phyloP scores from a whole-genome alignment of 169 alveolate genomes.

The Plasmodium yoelii region DNA sequence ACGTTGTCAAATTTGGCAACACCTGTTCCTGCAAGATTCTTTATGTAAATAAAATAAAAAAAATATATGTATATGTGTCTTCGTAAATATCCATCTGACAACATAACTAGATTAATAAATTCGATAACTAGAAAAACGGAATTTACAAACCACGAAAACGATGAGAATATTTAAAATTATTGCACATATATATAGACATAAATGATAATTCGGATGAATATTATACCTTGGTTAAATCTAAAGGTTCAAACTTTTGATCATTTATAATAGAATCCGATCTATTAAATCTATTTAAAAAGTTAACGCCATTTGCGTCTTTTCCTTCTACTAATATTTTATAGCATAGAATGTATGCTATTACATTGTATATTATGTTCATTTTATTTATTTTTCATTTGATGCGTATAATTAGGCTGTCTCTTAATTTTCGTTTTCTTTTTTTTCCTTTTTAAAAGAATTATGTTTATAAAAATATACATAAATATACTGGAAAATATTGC shows the following conservation, averaged over 20 bases:
- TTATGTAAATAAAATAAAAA: background rate
- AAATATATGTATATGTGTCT: background rate
- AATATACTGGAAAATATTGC: background rate
- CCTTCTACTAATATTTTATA: conserved; percentile 23
- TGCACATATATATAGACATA: too few species aligned
- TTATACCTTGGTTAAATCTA: conserved; percentile 17
- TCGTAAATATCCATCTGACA: background rate
- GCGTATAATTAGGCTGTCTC: background rate
- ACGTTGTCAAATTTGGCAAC: background rate
- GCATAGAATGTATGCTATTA: conserved; percentile 34
- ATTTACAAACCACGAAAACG: too few species aligned
- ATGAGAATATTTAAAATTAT: too few species aligned
- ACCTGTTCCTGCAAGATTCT: conserved; percentile 6
- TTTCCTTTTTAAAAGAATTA: background rate
- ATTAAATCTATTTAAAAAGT: background rate
- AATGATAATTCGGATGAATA: background rate
- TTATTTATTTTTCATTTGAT: conserved; percentile 7
- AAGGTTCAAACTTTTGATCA: conserved; percentile 3
- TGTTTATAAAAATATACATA: background rate
- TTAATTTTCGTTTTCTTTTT: too few species aligned
- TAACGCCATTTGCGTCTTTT: background rate
- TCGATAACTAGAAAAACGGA: too few species aligned
- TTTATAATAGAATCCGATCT: conserved; percentile 19
- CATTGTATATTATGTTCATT: conserved; percentile 32
- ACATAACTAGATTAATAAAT: background rate